phyloP scores from a whole-genome alignment of 2,329 filamentous ascomycete species.

The Penicillium sp. region DNA sequence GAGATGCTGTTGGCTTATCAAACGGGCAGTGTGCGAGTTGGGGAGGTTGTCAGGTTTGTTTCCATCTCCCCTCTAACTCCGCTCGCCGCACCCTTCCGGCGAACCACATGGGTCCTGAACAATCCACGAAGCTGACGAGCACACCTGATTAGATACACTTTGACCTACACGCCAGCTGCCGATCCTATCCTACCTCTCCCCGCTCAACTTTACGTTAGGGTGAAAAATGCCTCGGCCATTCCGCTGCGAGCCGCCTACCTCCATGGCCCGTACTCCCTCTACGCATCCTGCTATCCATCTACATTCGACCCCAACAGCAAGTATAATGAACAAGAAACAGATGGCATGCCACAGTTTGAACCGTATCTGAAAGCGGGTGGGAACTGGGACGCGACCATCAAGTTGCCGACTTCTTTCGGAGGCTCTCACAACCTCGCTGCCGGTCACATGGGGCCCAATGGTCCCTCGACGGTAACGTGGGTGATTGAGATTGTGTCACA shows the following conservation, averaged over 20 bases:
- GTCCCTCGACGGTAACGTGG: conserved; percentile 70
- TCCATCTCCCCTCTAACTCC: neutral
- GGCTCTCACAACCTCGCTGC: conserved; percentile 17
- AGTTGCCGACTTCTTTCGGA: conserved; percentile 73
- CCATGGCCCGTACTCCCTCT: conserved; percentile 90
- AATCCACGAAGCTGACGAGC: conserved; percentile 1
- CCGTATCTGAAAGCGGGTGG: conserved; percentile 95
- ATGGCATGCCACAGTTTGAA: conserved; percentile 87
- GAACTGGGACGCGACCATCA: conserved; percentile 76
- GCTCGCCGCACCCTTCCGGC: neutral
- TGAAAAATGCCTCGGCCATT: conserved; percentile 89
- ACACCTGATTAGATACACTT: conserved; percentile 58
- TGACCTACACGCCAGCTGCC: conserved; percentile 86
- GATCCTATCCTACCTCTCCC: conserved; percentile 91
- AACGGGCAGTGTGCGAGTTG: conserved; percentile 86
- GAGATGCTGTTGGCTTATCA: conserved; percentile 89
- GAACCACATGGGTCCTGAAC: neutral
- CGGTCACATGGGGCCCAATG: conserved; percentile 49
- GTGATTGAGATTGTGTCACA: conserved; percentile 89
- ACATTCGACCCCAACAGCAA: conserved; percentile 81
- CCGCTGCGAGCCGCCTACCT: conserved; percentile 92
- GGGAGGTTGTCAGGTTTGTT: conserved; percentile 81
- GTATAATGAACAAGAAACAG: conserved; percentile 65
- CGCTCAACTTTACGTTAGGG: conserved; percentile 74
- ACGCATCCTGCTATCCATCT: conserved; percentile 80